Base-by-base conservation (phyloP, 257 asterid genomes). In the Nicotiana sylvestris region DNA sequence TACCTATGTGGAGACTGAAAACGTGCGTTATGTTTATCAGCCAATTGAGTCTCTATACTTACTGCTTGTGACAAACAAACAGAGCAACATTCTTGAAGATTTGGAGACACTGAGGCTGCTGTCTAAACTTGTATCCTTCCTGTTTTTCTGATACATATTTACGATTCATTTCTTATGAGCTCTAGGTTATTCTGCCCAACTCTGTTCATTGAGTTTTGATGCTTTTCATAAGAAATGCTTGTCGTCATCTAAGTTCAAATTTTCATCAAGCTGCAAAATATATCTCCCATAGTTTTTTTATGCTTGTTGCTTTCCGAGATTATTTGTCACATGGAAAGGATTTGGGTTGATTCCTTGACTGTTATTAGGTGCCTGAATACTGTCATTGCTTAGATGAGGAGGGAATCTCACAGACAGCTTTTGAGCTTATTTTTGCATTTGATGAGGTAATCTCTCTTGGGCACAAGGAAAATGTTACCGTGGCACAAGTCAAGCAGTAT, bases 51-150 rank as follows among this genome's bases (percentile, higher is more conserved):
- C 96, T 67, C 90, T 95, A 39, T 95, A 90, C 90, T 86, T 95
- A 90, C 89, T 95, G 85, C 97, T 95, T 60, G 98, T 95, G 77
- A 95, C 98, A 11, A 93, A 86, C 84, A 95, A 95, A 80, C 98
- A 93, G 89, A 93, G 97, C 93, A 95, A 95, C 86, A 95, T 95
- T 86, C 97, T 95, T 65, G 97, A 93, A 77, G 97, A 95, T 84
- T 82, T 93, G 93, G 98, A 92, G 62, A 95, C 98, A 27, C 77
- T 95, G 87, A 89, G 96, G 87, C 96, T 92, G 66, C 97, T 95
- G 27, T 93, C 98, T 6, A 95, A 92, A 84, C 92, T 92, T 33
- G 98, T 95, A 95, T 91, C 97, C 98, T 87, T 89, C 70, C 80
- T 82, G 10, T 76, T 13, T 55, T 15, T 56, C 21, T 56, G 61